These are phyloP conservation scores for Colletotrichum trifolii DNA, from an alignment of 2,329 filamentous ascomycete genomes.

Conservation along the genomic window DNA sequence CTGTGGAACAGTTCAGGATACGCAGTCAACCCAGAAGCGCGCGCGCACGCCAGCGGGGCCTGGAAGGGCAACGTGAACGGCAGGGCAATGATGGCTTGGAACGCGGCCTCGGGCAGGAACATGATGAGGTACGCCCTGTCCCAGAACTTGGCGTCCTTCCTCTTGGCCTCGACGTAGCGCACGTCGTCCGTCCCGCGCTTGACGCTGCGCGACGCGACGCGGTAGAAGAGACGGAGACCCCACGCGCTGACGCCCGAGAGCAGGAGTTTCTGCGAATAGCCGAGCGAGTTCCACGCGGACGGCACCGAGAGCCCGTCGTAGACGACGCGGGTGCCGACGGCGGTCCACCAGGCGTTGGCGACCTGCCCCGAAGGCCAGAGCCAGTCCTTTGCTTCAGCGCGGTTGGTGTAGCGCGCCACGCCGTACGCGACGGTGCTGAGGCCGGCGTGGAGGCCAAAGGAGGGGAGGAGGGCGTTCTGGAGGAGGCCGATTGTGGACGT, in stretches of 20 bases:
- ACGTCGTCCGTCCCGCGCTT: constrained; percentile 65
- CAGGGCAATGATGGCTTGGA: constrained; percentile 66
- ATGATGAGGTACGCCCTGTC: constrained; percentile 63
- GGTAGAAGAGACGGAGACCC: constrained; percentile 67
- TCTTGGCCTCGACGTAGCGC: constrained; percentile 63
- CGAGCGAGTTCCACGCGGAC: constrained; percentile 58
- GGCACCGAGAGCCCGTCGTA: constrained; percentile 56
- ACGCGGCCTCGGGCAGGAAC: constrained; percentile 68
- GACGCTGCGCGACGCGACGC: constrained; percentile 60
- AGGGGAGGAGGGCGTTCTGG: constrained; percentile 64
- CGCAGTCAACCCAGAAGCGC: constrained; percentile 24
- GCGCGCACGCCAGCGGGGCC: constrained; percentile 42
- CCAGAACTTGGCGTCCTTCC: constrained; percentile 63
- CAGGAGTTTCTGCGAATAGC: constrained; percentile 65
- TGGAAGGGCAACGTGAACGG: constrained; percentile 68
- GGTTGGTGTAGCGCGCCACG: constrained; percentile 61
- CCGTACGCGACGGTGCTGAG: constrained; percentile 64
- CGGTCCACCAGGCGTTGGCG: constrained; percentile 69
- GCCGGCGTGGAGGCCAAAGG: constrained; percentile 62
- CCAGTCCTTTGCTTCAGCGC: constrained; percentile 71
- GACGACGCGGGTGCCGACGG: constrained; percentile 62
- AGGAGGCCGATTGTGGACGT: constrained; percentile 58
- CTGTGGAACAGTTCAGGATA: constrained; percentile 45
- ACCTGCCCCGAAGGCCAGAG: constrained; percentile 67
- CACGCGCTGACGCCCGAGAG: constrained; percentile 67